Evolutionary conservation across 1,139 yeast genomes (phyloP), one percentile per base, ranked within the genome.

Genomic region (Saccharomyces hybrid): DNA sequence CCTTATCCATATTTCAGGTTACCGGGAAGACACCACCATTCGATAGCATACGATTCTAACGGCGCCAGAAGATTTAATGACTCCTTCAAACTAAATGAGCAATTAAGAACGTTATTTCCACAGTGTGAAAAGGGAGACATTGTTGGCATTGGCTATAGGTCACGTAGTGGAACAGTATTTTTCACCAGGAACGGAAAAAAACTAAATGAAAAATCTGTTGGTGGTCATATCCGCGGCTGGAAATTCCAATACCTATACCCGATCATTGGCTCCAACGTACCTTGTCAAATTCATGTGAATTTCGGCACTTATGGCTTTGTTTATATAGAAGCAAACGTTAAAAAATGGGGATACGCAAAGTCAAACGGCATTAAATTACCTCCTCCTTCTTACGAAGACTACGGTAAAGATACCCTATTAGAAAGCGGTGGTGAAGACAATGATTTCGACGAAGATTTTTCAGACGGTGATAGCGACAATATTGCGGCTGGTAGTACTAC

Each of bases 221-320:
- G 91, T 3, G 93, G 91, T 0, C 88, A 89, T 29, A 78, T 88
- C 67, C 84, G 81, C 60, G 91, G 93, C 7, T 79, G 93, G 76
- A 84, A 78, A 59, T 78, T 87, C 60, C 93, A 89, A 65, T 88
- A 85, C 62, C 66, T 93, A 60, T 90, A 84, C 65, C 98, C 98
- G 6, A 88, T 95, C 3, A 76, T 93, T n/a, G 99, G 99, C 7
- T 77, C 95, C 64, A 79, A 83, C 67, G 82, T 86, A 63, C 78
- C 91, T 54, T 81, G 96, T 73, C 64, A 82, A 54, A 80, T 91
- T 50, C 87, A 84, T 65, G 95, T 85, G 16, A 93, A 93, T 69
- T 75, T 93, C 56, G 99, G 99, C 6, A 95, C 90, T 64, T 76
- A 83, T 56, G 99, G 98, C 0, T 93, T 85, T 72, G 97, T 93